Percentiles rank a stretch among this genome's conserved stretches.
Conservation (phyloP, 2,329 filamentous ascomycete species). For the Torrubiella hemipterigena region DNA sequence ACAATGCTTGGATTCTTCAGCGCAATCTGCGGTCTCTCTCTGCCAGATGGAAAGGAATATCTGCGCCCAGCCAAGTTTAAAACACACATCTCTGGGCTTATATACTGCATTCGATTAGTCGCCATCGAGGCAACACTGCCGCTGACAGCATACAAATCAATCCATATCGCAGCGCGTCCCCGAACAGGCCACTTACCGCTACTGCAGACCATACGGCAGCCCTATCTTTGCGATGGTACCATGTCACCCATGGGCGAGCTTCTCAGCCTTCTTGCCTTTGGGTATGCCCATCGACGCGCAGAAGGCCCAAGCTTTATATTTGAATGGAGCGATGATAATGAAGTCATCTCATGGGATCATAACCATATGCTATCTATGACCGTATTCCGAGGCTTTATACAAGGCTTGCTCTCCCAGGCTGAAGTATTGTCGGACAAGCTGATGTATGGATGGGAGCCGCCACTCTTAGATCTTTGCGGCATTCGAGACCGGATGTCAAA, state of each 20-base stretch:
- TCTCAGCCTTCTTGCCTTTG: not conserved
- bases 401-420: too few species aligned
- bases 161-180: not conserved
- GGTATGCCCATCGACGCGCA: too few species aligned
- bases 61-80: not conserved
- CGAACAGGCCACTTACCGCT: not conserved
- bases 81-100: not conserved
- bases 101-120: not conserved
- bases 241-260: not conserved
- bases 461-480: not conserved
- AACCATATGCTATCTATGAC: not conserved
- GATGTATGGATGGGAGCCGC: not conserved
- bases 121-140: not conserved
- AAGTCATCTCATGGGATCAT: not conserved
- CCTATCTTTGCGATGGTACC: not conserved
- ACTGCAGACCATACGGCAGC: not conserved
- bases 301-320: not conserved
- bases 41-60: not conserved
- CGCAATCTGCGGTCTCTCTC: not conserved
- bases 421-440: too few species aligned
- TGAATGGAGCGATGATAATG: not conserved
- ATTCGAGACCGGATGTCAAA: not conserved
- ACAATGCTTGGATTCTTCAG: not conserved
- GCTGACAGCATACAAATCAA: not conserved
- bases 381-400: not conserved